Base-by-base conservation (phyloP, 2,329 filamentous ascomycete species). In the Calonectria montana region DNA sequence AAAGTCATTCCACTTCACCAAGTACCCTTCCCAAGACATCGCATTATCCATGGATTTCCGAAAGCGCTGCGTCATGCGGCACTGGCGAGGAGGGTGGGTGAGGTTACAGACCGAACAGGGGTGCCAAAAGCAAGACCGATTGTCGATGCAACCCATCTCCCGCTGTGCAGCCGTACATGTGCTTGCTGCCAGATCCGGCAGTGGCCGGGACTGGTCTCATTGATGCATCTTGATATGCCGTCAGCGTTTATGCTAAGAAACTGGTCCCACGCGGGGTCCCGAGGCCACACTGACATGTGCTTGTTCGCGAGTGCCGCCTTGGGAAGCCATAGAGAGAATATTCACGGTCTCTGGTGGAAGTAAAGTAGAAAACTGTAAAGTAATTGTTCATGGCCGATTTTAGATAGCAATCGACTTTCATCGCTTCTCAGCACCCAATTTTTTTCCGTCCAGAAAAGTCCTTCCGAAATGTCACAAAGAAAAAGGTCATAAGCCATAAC, bases 41-140 rank as follows among this genome's bases (percentile, higher is more conserved):
- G 15, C 35, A 16, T 55, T 23, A 61, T 57, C 23, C 55, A 48
- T 35, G 43, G 39, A 59, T 39, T 57, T 8, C 29, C 12, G 23
- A 10, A 8, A n/a, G 8, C 18, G 10, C 31, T 39, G 16, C 12
- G 48, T 37, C 48, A 35, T 18, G n/a, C 41, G 50, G 29, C 7
- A 21, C 57, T 25, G 18, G 25, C 39, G 57, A 62, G 27, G 21
- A 37, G 39, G 66, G 47, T 65, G 31, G 31, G 59, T 53, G 43
- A 48, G 47, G 31, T 43, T 63, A 5, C 43, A 70, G 62, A 29
- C 47, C 50, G 57, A 35, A 31, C 55, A 45, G 53, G 50, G 67
- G 53, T 61, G 35, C 23, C 47, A 18, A 23, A 53, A 45, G 41
- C 39, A 47, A 35, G 29, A 37, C 37, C 50, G 67, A 63, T 57